Percentiles rank a stretch among this genome's conserved stretches.
These are phyloP conservation scores for slime mould (Dictyostelium discoideum) DNA, from an alignment of 78 protist genomes.

Conservation along the genomic window dicty_2.7 NC_007088.5:1532001-1532500, in stretches of 20 bases:
- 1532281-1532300: background rate
- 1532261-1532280: conserved; percentile 1
- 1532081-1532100: too few species aligned
- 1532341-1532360: background rate
- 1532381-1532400: background rate
- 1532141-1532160: too few species aligned
- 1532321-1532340: background rate
- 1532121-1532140: too few species aligned
- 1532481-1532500: conserved; percentile 30
- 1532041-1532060: too few species aligned
- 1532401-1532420: background rate
- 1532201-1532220: conserved; percentile 6
- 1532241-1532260: conserved; percentile 9
- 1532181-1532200: background rate
- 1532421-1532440: conserved; percentile 11
- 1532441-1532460: conserved; percentile 3
- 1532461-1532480: conserved; percentile 10
- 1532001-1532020: too few species aligned
- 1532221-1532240: conserved; percentile 17
- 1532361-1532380: background rate
- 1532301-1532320: background rate
- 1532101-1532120: too few species aligned
- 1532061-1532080: too few species aligned
- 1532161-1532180: too few species aligned
- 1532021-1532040: too few species aligned